Base-by-base conservation (phyloP, 2,329 filamentous ascomycete genomes). In the Juglanconis oblonga region DNA sequence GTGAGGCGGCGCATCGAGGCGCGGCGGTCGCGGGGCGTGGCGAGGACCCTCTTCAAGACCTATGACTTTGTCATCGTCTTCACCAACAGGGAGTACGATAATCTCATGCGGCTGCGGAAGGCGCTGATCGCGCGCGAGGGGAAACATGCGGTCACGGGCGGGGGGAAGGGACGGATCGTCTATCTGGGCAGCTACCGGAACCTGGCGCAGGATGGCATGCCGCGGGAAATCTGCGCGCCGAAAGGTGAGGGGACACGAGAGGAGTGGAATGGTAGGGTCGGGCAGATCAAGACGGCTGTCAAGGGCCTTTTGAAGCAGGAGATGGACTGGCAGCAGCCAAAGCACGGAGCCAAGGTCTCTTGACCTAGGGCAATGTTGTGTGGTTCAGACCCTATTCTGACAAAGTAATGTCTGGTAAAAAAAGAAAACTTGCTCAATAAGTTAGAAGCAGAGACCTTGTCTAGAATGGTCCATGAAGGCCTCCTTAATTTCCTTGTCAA, bases 61-160 rank as follows among this genome's bases (percentile, higher is more conserved):
- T 70, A 68, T 29, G 68, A 71, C 52, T 70, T 64, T 33, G 62
- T 70, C 57, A 35, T 70, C 8, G 68, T 67, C 5, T 71, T 71
- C 50, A 67, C 67, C 14, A 49, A 58, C 31, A 61, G 67, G 3
- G 69, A 71, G 29, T 64, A 69, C 48, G 66, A 69, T 31, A 70
- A 68, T 31, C 49, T 70, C 55, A 44, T 67, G 33, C 65, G 66
- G 32, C 52, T 71, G 14, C 67, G 64, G 51, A 57, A 64, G 32
- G 64, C 65, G 3, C 35, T 70, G 6, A 9, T 59, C 8, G 49
- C 55, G n/a, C 61, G 60, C 24, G 55, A 64, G 6, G 63, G 52
- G 10, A 47, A 51, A 17, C 47, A 53, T 8, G 13, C 31, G 1
- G 47, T 55, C 4, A 52, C 59, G 5, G 53, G 60, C 0, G 58